Base-by-base conservation (phyloP, 805 yeast species). In the Starmerella khaoyaiensis region DNA sequence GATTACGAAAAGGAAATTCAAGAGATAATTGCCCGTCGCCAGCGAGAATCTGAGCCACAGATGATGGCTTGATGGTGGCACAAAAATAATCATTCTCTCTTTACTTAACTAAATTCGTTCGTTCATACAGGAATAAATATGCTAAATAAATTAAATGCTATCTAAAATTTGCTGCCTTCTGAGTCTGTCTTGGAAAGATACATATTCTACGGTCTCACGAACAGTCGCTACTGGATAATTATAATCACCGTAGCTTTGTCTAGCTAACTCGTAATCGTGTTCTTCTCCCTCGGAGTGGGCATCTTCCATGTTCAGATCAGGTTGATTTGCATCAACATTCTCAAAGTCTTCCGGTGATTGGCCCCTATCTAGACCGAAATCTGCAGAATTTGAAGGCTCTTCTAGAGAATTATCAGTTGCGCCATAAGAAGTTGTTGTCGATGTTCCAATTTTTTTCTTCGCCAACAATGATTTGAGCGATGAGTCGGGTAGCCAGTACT, bases 401-500 rank as follows among this genome's bases (percentile, higher is more conserved):
- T 33, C 25, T 16, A 14, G 24, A 4, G 20, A 15, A 23, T 25
- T 8, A 9, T 21, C 27, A 6, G 39, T 21, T 4, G 39, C 25
- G 9, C 36, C 43, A n/a, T 35, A 40, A 21, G 26, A 23, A 23
- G 26, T n/a, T 23, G 19, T 23, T 8, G 6, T 30, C 32, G 5
- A 22, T 23, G 15, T 31, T 21, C 23, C 32, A 21, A 18, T 8
- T 7, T 23, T 9, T 12, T 8, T 10, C 19, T 14, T 16, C 26
- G 24, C 14, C 6, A 37, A 29, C 16, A 44, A 28, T 12, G 21
- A 21, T 5, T 18, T 31, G 16, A 45, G 12, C 2, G 50, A 39
- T 2, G 40, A 26, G 28, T 41, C 36, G 1, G 67, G 65, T 14
- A 86, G 61, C 97, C 97, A 90, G 56, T 84, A 84, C 47, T 79